Evolutionary conservation across 1,139 yeast species (phyloP), one percentile per base, ranked within the genome.

Genomic region (Kazachstania sp.): DNA sequence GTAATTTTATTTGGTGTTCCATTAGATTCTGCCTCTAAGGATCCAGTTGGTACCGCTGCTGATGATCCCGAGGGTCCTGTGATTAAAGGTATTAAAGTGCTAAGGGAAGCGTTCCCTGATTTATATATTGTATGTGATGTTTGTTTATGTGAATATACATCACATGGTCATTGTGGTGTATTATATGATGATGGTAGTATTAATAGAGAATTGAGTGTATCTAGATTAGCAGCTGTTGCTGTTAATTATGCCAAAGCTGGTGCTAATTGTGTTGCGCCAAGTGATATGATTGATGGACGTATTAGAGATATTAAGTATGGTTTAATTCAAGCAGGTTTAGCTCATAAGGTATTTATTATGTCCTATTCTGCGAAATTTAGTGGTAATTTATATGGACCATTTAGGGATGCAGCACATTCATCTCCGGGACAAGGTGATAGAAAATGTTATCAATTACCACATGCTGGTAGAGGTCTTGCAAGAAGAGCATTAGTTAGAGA

Each of bases 41-140:
- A 92, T 64, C 72, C 75, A 8, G 73, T 73, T 43, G 99, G 97
- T 16, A 78, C 95, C 2, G 79, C 88, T 39, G 98, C 99, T 1
- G 98, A 92, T 65, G 96, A 90, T 67, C 97, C 97, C 39, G 75
- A 86, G 35, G 97, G 98, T 0, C 98, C 98, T 2, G 97, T 92
- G 4, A 90, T 92, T 55, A 74, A 67, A 52, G 84, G 92, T 29
- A 82, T 86, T 58, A 83, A 80, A 61, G 73, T 77, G 2, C 74
- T 92, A 51, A 75, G 74, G 51, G 57, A 67, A 42, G 70, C 75
- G 35, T 88, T 85, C 68, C 97, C 98, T 4, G 84, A 79, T 39
- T 73, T 92, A 51, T 92, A 81, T 64, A 79, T 92, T 54, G 79
- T 90, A 75, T 86, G 96, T 63, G 99, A 92, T 63, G 97, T 92